Conservation (phyloP, 164 flowering plant species). For the Macadamia integrifolia region DNA sequence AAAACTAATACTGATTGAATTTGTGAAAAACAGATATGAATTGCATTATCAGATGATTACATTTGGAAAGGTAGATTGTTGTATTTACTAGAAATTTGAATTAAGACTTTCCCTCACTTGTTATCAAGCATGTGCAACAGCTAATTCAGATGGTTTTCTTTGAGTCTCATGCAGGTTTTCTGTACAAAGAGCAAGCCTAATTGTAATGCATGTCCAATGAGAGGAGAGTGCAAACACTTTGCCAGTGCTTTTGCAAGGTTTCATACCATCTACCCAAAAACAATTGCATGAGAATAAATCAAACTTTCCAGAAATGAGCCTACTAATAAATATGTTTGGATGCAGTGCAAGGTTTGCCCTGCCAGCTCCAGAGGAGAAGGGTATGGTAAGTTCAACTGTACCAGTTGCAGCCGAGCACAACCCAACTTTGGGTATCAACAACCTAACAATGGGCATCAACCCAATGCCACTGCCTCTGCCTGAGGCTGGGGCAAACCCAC, state of each 20-base stretch:
- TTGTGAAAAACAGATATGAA: conserved; percentile 52
- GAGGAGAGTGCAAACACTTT: conserved; percentile 75
- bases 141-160: background rate
- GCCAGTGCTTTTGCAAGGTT: conserved; percentile 87
- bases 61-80: conserved; percentile 72
- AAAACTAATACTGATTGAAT: conserved; percentile 10
- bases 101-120: background rate
- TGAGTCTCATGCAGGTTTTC: conserved; percentile 52
- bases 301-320: background rate
- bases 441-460: conserved; percentile 12
- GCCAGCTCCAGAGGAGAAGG: conserved; percentile 80
- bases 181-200: conserved; percentile 84
- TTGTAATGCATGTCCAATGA: conserved; percentile 89
- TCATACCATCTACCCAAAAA: background rate
- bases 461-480: conserved; percentile 29
- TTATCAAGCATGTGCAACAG: background rate
- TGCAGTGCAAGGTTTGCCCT: conserved; percentile 91
- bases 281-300: too few species aligned
- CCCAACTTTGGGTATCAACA: conserved; percentile 13
- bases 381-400: conserved; percentile 39
- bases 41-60: conserved; percentile 92
- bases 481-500: conserved; percentile 13
- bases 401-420: conserved; percentile 22
- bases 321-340: conserved; percentile 8
- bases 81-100: background rate